Base-by-base conservation (phyloP, 106 monocot genomes). In the Dioscorea dumetorum region DNA sequence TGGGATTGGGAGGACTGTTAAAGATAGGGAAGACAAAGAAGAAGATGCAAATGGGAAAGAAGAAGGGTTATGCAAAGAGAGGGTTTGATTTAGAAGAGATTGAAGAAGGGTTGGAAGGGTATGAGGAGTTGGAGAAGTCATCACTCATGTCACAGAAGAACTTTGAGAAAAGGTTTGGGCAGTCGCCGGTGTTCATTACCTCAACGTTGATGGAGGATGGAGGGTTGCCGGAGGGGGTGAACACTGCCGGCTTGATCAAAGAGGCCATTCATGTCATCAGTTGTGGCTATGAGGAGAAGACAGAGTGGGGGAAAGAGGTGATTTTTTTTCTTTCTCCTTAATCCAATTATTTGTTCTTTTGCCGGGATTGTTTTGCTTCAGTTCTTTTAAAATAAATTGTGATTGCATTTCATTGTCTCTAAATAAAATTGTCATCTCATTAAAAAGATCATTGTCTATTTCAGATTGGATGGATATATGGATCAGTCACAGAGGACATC, bases 391-490 rank as follows among this genome's bases (percentile, higher is more conserved):
- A n/a, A n/a, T n/a, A n/a, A n/a, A n/a, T n/a, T n/a, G n/a, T n/a
- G n/a, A n/a, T n/a, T n/a, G n/a, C n/a, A n/a, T n/a, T n/a, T n/a
- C n/a, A n/a, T n/a, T n/a, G n/a, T n/a, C n/a, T n/a, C n/a, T n/a
- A n/a, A n/a, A n/a, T n/a, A n/a, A n/a, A n/a, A n/a, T n/a, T n/a
- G n/a, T n/a, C n/a, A n/a, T n/a, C n/a, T n/a, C n/a, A n/a, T n/a
- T n/a, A n/a, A n/a, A n/a, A n/a, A n/a, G n/a, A n/a, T n/a, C n/a
- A n/a, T n/a, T n/a, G n/a, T n/a, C n/a, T 24, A 1, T 35, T 16
- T 49, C 84, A 93, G 93, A 94, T 94, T 61, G 94, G 90, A 24
- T 94, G 94, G 94, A 94, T 94, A 49, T 94, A 94, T 24, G 94
- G 94, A 28, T 90, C 94, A 0, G 94, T 94, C 60, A 94, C 94